Base-by-base conservation (phyloP, 176 grass and related monocot genomes). In the Areca catechu region DNA sequence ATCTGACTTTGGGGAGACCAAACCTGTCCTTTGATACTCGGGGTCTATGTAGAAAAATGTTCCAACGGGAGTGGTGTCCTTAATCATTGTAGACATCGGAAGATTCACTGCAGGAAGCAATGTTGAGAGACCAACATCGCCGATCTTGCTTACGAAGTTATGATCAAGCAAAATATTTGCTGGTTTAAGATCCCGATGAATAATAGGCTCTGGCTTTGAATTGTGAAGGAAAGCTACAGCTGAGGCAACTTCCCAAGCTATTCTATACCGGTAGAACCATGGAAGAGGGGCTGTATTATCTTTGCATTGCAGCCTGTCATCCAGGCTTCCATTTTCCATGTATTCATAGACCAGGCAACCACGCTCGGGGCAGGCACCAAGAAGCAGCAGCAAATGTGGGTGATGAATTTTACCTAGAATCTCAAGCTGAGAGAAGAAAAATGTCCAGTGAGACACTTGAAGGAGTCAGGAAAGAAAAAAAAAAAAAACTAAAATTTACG, bases 251-350 rank as follows among this genome's bases (percentile, higher is more conserved):
- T 97, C 93, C 60, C 62, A 85, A 19, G 75, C 80, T 65, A 97
- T 80, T 50, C 83, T 61, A 72, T 85, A 75, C 16, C 87, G 83
- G 24, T 76, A 27, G 54, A 79, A 77, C 93, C 86, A 97, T 43
- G 73, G 65, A 54, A 97, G 76, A 47, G 78, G 86, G 50, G 68
- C 28, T 37, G 75, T 85, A 69, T 59, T 72, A 19, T 68, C 64
- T 71, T 74, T 77, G 70, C 75, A 80, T 4, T 88, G 81, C 29
- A 97, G 63, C 68, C 83, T 60, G 60, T 97, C 92, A 25, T 90
- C 92, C 48, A 97, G 80, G 75, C 86, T 97, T 21, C 92, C 92
- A 4, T 85, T 91, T 77, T 97, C 83, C 92, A 97, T 91, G 68
- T 97, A 97, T 60, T 88, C 92, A 2, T 97, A 91, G 29, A 97